Evolutionary conservation across 805 yeast genomes (phyloP), one percentile per base, ranked within the genome.

Genomic region (Wickerhamomyces tratensis): DNA sequence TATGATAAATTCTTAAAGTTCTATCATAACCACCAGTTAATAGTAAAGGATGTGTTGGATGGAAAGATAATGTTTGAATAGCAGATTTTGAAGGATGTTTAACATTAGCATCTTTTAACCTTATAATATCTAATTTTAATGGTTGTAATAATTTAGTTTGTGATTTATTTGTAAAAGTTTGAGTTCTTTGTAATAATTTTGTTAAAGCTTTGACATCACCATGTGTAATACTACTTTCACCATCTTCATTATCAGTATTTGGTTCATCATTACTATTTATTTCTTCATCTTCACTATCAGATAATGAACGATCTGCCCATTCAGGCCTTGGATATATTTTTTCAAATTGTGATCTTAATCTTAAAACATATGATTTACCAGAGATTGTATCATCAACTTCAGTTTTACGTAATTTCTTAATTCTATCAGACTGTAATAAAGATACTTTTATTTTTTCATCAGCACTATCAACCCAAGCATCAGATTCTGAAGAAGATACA

Each of bases 11-110:
- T 51, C 98, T 72, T 42, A 93, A 59, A 0, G 96, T 83, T 50
- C 86, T 73, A 61, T 93, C 99, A 58, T 82, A 89, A 25, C 99
- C 99, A 43, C 93, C 95, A 0, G 96, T 85, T 41, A 93, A 64
- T 38, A 91, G 65, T 30, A 93, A 67, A 36, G 98, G 95, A 51
- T 81, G 86, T 7, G 72, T 66, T 9, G 85, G 86, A 61, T 93
- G 98, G 74, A 93, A 93, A 6, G 84, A 71, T 35, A 93, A 56
- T 0, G 91, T 67, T 63, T 87, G 97, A n/a, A 93, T 76, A 0
- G 88, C 95, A 0, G 96, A 74, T 48, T 71, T 76, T 5, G 96
- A 77, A 5, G 76, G 64, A 45, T 76, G 78, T 38, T 76, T 72
- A 40, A 72, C 69, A 56, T 88, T 91, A 36, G 95, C 97, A 64